Evolutionary conservation across 73 alveolate species (phyloP).

Genomic region (Symbiodinium natans): DNA sequence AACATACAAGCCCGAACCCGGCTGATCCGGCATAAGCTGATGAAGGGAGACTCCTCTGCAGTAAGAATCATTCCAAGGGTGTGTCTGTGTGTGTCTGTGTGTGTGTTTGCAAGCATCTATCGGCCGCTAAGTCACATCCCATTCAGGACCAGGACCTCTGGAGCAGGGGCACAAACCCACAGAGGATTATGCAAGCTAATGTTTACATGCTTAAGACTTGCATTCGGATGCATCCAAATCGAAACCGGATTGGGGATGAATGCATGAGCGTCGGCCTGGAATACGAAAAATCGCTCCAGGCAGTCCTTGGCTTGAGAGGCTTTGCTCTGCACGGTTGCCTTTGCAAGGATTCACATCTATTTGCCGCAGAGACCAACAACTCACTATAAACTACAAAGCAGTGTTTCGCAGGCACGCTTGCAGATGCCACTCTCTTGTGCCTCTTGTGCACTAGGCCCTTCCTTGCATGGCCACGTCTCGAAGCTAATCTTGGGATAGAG

Average conservation of each 20-base stretch:
- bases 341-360: too few relatives aligned
- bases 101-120: too few relatives aligned
- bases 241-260: background rate
- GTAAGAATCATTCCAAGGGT: too few relatives aligned
- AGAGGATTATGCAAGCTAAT: background rate
- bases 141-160: background rate
- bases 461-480: background rate
- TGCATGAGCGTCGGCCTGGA: background rate
- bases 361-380: background rate
- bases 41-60: too few relatives aligned
- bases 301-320: conserved; percentile 1
- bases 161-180: background rate
- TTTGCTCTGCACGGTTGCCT: too few relatives aligned
- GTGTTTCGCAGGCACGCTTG: background rate
- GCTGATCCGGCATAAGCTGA: too few relatives aligned
- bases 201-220: background rate
- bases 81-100: too few relatives aligned
- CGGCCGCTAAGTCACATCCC: background rate
- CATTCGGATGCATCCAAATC: background rate
- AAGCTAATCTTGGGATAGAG: background rate
- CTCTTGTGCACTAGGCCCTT: background rate
- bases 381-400: background rate
- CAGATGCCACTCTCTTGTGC: background rate
- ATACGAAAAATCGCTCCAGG: background rate
- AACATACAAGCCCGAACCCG: too few relatives aligned